Base-by-base conservation (phyloP, 2,329 filamentous ascomycete species). In the Cladorrhinum sp. region DNA sequence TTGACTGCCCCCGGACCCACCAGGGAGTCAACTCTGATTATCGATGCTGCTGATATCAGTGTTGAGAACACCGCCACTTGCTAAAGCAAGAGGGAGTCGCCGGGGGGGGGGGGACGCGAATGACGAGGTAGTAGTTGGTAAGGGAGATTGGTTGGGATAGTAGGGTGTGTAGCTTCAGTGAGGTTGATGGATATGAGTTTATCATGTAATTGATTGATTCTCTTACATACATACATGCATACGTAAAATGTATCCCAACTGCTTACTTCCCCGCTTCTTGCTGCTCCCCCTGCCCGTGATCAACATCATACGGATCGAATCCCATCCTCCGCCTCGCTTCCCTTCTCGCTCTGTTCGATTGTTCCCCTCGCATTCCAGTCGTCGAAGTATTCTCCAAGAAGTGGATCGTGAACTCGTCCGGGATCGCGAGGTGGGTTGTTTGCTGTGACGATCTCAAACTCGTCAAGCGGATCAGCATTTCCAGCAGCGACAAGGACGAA, bases 361-460 rank as follows among this genome's bases (percentile, higher is more conserved):
- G 77, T 61, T 80, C 76, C 2, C 81, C 80, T 6, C 72, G 71
- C 20, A 83, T 64, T 0, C 82, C 80, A 3, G 80, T 82, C 2
- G 80, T 81, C 6, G 82, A 84, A 1, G 80, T 80, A 60, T 85
- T 81, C 62, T 85, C 82, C 16, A 97, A 80, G 76, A 96, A 97
- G 77, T 96, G 96, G 57, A 89, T 92, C 46, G 96, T 80, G 1
- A 96, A 85, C 68, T 96, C 91, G 71, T 97, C 93, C 1, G 90
- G 90, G 63, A 96, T 95, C 6, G 91, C 85, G n/a, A 96, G 82
- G 69, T 96, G 92, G 0, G 91, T 92, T 46, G 86, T 84, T 78
- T 97, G 93, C 72, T 96, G 90, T 73, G 95, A 96, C 77, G 96
- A 92, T 72, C 96, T 93, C 14, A 96, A 83, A 21, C 92, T 91